phyloP scores from a whole-genome alignment of 148 eudicot genomes.

The Gaultheria prostrata region DNA sequence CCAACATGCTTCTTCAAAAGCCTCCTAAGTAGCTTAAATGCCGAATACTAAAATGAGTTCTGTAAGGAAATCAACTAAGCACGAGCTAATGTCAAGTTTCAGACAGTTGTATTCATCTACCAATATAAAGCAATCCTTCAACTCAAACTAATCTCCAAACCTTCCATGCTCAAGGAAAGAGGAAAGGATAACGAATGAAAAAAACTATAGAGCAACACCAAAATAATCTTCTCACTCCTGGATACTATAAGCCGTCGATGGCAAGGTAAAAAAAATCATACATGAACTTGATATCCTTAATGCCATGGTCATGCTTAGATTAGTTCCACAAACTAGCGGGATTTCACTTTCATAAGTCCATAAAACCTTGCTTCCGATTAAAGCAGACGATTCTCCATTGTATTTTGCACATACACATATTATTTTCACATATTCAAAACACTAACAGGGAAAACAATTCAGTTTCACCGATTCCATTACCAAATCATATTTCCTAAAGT shows the following conservation, averaged over 20 bases:
- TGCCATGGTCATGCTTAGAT: background rate
- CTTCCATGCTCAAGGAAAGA: background rate
- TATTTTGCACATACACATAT: background rate
- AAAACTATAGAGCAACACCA: background rate
- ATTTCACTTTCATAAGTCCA: background rate
- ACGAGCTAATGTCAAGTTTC: background rate
- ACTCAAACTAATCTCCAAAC: background rate
- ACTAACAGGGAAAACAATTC: background rate
- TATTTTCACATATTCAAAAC: background rate
- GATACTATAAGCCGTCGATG: background rate
- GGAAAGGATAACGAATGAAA: background rate
- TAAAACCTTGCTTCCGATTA: background rate
- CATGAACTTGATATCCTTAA: background rate
- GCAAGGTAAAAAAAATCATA: background rate
- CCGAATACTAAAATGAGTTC: background rate
- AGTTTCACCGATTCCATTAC: background rate
- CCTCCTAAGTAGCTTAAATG: background rate
- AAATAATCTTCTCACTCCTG: background rate
- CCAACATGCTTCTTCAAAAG: background rate
- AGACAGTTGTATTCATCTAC: background rate
- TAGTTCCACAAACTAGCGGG: background rate
- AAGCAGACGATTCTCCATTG: background rate
- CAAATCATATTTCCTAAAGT: background rate
- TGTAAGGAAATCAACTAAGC: background rate
- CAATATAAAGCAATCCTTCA: background rate